A percentile compares a stretch with the other conserved stretches of the same genome.
phyloP scores from a whole-genome alignment of 2,329 filamentous ascomycete genomes.

The Pseudocercospora ulei region DNA sequence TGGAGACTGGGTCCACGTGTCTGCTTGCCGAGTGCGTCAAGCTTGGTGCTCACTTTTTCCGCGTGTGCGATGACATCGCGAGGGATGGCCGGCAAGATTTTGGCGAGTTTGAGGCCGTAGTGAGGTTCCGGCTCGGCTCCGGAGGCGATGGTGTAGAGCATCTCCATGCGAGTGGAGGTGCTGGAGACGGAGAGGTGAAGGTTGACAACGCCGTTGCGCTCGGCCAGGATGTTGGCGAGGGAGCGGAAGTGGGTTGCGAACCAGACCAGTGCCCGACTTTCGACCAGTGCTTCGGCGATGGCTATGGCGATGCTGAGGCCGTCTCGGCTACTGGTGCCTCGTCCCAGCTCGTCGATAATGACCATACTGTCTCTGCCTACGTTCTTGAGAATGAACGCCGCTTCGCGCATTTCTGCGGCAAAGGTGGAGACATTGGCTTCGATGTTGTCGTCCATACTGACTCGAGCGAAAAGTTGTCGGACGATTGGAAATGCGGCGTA shows the following conservation, averaged over 20 bases:
- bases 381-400: conserved; percentile 82
- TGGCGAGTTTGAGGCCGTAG: conserved; percentile 77
- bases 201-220: conserved; percentile 69
- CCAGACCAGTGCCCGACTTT: conserved; percentile 69
- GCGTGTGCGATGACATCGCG: conserved; percentile 57
- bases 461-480: conserved; percentile 73
- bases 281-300: conserved; percentile 76
- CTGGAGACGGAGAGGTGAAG: conserved; percentile 65
- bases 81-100: conserved; percentile 62
- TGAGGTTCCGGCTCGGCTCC: conserved; percentile 61
- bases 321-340: conserved; percentile 80
- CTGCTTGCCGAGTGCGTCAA: conserved; percentile 52
- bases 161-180: conserved; percentile 56
- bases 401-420: conserved; percentile 89
- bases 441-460: conserved; percentile 78
- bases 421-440: conserved; percentile 91
- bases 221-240: conserved; percentile 62
- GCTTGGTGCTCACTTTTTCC: conserved; percentile 52
- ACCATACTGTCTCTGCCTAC: conserved; percentile 55
- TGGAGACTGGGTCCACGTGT: conserved; percentile 47
- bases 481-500: conserved; percentile 74
- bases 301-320: conserved; percentile 82
- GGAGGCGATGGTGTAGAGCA: conserved; percentile 74
- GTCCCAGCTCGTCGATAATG: conserved; percentile 84
- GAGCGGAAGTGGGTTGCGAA: conserved; percentile 92